Conservation (phyloP, 768 basidiomycete genomes). For the Phaffia australis region DNA sequence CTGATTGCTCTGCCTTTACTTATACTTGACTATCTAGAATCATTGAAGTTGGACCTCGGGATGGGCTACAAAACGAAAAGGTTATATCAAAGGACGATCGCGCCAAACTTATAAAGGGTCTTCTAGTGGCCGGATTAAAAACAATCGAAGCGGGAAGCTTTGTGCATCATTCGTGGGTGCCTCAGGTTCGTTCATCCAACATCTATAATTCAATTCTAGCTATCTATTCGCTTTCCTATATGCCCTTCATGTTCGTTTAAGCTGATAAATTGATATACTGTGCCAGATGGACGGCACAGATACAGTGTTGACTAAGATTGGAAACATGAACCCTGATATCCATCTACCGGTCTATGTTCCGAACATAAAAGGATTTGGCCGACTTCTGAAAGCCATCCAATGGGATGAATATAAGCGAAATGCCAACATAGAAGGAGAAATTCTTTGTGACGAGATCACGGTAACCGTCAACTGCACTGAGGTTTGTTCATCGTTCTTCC, state of each 20-base stretch:
- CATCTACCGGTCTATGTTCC: conserved; percentile 73
- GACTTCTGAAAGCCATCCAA: conserved; percentile 43
- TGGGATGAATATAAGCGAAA: neutral
- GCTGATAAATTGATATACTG: no score
- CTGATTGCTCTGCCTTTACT: neutral
- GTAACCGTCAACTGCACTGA: conserved; percentile 85
- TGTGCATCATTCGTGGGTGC: conserved; percentile 87
- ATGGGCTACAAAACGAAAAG: conserved; percentile 85
- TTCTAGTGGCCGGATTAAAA: conserved; percentile 55
- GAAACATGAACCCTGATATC: conserved; percentile 45
- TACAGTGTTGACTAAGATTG: conserved; percentile 54
- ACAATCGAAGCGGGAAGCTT: conserved; percentile 79
- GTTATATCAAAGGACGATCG: conserved; percentile 61
- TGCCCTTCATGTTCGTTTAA: neutral
- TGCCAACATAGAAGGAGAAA: neutral
- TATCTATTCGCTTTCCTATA: neutral
- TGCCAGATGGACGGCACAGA: conserved; percentile 75
- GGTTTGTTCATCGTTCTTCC: conserved; percentile 33
- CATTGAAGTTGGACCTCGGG: conserved; percentile 81
- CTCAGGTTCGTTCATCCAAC: conserved; percentile 51
- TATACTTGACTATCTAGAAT: conserved; percentile 39
- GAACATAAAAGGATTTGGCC: conserved; percentile 64
- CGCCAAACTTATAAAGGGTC: conserved; percentile 64
- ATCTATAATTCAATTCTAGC: no score
- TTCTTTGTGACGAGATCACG: conserved; percentile 56